phyloP scores from a whole-genome alignment of 2,329 filamentous ascomycete genomes.

The Talaromyces sp. region DNA sequence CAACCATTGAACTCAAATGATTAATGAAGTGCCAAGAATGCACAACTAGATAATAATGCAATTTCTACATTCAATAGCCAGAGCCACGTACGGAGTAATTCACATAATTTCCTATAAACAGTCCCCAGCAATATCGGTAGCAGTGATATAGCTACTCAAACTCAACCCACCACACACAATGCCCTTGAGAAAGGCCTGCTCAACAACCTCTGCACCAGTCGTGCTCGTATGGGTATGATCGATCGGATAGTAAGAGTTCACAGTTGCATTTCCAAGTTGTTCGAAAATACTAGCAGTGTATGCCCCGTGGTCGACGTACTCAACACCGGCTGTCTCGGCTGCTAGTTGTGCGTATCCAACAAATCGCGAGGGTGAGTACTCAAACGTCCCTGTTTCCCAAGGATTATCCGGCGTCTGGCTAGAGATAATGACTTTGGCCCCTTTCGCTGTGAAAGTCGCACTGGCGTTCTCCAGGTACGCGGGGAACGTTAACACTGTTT shows the following conservation, averaged over 20 bases:
- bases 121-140: slow-evolving; percentile 20
- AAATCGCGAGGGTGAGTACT: slow-evolving; percentile 48
- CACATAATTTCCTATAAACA: slow-evolving; percentile 21
- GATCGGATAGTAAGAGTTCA: slow-evolving; percentile 51
- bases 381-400: slow-evolving; percentile 53
- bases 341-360: slow-evolving; percentile 51
- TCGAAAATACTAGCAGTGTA: slow-evolving; percentile 53
- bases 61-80: not conserved
- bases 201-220: slow-evolving; percentile 51
- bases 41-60: not conserved
- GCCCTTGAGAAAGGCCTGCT: slow-evolving; percentile 55
- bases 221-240: slow-evolving; percentile 61
- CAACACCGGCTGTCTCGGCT: slow-evolving; percentile 41
- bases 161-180: slow-evolving; percentile 46
- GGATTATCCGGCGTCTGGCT: slow-evolving; percentile 59
- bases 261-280: slow-evolving; percentile 44
- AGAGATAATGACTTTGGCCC: slow-evolving; percentile 56
- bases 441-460: slow-evolving; percentile 49
- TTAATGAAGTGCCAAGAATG: too few relatives aligned
- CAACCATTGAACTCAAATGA: not conserved
- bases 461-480: slow-evolving; percentile 57
- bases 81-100: not conserved
- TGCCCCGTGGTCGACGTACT: slow-evolving; percentile 57
- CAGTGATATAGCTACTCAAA: slow-evolving; percentile 33
- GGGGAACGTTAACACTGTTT: slow-evolving; percentile 57